Evolutionary conservation across 805 yeast species (phyloP).

Genomic region (Wickerhamiella cacticola): DNA sequence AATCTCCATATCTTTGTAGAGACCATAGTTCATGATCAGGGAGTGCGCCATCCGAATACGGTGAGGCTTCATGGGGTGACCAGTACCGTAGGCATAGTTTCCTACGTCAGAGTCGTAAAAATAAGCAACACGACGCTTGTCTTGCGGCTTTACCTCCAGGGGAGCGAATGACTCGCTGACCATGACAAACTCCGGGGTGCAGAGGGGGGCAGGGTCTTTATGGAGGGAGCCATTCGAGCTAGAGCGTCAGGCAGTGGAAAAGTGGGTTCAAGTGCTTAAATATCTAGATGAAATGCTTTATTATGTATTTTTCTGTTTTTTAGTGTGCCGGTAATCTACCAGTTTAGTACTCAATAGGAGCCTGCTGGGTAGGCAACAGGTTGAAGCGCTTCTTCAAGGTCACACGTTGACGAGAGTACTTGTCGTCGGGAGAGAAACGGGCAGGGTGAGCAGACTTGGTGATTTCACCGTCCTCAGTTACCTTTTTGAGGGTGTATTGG

Average conservation of each 20-base stretch:
- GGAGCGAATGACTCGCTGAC: slow-evolving; percentile 46
- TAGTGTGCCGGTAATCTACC: not conserved
- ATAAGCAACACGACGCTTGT: slow-evolving; percentile 56
- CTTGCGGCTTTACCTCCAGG: slow-evolving; percentile 42
- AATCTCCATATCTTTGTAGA: slow-evolving; percentile 93
- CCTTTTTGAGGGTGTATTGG: slow-evolving; percentile 78
- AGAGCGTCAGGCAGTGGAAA: too few species aligned
- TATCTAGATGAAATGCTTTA: not conserved
- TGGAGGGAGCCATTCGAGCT: not conserved
- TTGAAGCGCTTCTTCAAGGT: slow-evolving; percentile 91
- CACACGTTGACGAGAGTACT: slow-evolving; percentile 97
- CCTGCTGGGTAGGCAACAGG: slow-evolving; percentile 72
- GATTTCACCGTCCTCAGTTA: slow-evolving; percentile 76
- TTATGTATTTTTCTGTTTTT: not conserved
- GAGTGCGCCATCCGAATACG: slow-evolving; percentile 98
- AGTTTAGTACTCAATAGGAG: slow-evolving; percentile 11
- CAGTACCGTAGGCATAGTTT: slow-evolving; percentile 95
- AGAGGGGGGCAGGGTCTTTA: not conserved
- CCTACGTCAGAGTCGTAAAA: slow-evolving; percentile 89
- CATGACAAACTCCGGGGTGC: slow-evolving; percentile 13
- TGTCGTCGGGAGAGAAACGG: slow-evolving; percentile 98
- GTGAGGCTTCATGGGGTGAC: slow-evolving; percentile 99
- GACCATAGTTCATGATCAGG: slow-evolving; percentile 89
- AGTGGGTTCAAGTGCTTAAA: not conserved
- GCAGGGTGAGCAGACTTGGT: slow-evolving; percentile 99